phyloP scores from a whole-genome alignment of 2,329 filamentous ascomycete species.

The Trichoderma sp. region DNA sequence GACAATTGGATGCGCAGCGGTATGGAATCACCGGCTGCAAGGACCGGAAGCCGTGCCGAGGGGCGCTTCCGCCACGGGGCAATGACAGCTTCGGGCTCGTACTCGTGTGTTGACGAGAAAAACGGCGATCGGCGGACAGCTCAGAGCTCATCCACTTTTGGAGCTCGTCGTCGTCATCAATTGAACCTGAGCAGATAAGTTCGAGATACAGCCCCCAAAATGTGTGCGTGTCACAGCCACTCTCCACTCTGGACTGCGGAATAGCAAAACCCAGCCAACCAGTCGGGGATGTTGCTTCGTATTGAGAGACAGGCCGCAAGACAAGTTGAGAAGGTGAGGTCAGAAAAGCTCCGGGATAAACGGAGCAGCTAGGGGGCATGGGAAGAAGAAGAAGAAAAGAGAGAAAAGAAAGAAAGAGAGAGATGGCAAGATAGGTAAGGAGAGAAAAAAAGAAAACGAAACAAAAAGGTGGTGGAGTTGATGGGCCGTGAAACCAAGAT shows the following conservation, averaged over 20 bases:
- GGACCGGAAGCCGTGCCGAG: slow-evolving; percentile 3
- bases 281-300: background rate
- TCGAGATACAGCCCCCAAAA: background rate
- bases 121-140: background rate
- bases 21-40: background rate
- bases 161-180: slow-evolving; percentile 9
- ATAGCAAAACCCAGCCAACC: background rate
- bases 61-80: slow-evolving; percentile 3
- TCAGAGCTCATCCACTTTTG: slow-evolving; percentile 17
- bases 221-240: slow-evolving; percentile 3
- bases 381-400: background rate
- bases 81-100: background rate
- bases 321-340: background rate
- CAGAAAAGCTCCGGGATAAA: background rate
- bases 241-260: background rate
- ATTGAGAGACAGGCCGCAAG: background rate
- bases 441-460: background rate
- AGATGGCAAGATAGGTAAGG: background rate
- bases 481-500: slow-evolving; percentile 8
- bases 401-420: background rate
- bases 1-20: background rate
- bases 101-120: background rate
- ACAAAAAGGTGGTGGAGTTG: background rate
- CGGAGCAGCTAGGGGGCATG: background rate
- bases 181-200: background rate